Evolutionary conservation across 225 moss, liverwort and hornwort genomes (phyloP), one percentile per base, ranked within the genome.

Genomic region (Pleurozium schreberi): DNA sequence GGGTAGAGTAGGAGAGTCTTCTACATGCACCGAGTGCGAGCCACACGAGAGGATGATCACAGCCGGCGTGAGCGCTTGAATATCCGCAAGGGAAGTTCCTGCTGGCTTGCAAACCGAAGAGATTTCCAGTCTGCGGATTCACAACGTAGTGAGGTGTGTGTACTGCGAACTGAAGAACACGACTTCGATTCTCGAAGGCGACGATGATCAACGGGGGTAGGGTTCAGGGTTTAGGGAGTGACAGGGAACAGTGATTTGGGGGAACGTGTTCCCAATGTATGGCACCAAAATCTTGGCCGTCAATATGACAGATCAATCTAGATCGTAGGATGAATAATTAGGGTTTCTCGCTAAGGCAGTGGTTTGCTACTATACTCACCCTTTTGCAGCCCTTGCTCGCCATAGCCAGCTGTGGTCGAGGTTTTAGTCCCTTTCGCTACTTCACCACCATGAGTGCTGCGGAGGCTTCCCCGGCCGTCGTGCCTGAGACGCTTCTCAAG

Each of bases 401-500:
- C 23, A 27, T 5, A n/a, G 87, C 82, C 49, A 83, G 61, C 55
- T 52, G 70, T 61, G 70, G 61, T 66, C 9, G 42, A 36, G 61
- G 27, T 70, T 19, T 8, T 3, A 15, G 78, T 62, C 5, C 61
- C 20, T 34, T 18, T 65, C 65, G 18, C 15, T n/a, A 21, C 89
- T 28, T 18, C 5, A 9, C n/a, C 60, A 49, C 50, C 88, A 94
- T 94, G 94, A 92, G 77, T 69, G 58, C 87, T 53, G 83, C 81
- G 47, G 91, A 92, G 91, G 87, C 87, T 23, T 86, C 89, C 52
- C 89, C 91, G 74, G 91, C 90, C 62, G 75, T 67, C 19, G 93
- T 97, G 89, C 95, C 96, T n/a, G 97, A 97, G 90, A 89, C 94
- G 17, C 90, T 97, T 12, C 93, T 95, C 6, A 97, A 97, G 92